phyloP scores from a whole-genome alignment of 1,139 yeast genomes.

The Yamadazyma sp. region DNA sequence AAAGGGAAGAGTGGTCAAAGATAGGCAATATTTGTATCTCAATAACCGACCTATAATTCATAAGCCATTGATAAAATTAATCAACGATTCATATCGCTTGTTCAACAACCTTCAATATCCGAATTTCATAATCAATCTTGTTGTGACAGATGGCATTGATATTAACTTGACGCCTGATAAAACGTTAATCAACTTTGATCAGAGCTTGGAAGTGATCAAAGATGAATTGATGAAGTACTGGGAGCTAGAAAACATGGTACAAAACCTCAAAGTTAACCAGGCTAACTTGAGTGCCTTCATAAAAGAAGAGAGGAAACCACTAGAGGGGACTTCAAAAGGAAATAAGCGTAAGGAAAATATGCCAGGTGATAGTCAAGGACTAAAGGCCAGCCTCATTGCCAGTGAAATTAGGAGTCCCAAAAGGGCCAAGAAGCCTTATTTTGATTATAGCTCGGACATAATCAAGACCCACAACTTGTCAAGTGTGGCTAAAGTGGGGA shows the following conservation, averaged over 20 bases:
- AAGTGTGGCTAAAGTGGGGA: not conserved
- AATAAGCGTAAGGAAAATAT: no score
- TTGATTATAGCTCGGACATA: conserved; percentile 2
- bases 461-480: conserved; percentile 11
- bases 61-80: conserved; percentile 53
- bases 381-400: not conserved
- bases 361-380: not conserved
- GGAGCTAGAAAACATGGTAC: conserved; percentile 11
- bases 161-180: conserved; percentile 92
- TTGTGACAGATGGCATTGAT: conserved; percentile 58
- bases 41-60: conserved; percentile 74
- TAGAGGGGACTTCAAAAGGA: not conserved
- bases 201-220: conserved; percentile 6
- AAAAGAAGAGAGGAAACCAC: not conserved
- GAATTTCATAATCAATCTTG: conserved; percentile 61
- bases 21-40: conserved; percentile 71
- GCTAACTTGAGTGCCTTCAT: conserved; percentile 1
- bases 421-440: conserved; percentile 1
- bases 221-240: conserved; percentile 7
- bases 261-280: conserved; percentile 4
- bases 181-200: conserved; percentile 7
- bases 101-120: conserved; percentile 79
- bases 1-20: conserved; percentile 59
- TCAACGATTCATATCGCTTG: conserved; percentile 71
- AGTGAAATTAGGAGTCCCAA: conserved; percentile 2